Evolutionary conservation across 805 yeast genomes (phyloP).

Genomic region (Saccharomyces mikatae): DNA sequence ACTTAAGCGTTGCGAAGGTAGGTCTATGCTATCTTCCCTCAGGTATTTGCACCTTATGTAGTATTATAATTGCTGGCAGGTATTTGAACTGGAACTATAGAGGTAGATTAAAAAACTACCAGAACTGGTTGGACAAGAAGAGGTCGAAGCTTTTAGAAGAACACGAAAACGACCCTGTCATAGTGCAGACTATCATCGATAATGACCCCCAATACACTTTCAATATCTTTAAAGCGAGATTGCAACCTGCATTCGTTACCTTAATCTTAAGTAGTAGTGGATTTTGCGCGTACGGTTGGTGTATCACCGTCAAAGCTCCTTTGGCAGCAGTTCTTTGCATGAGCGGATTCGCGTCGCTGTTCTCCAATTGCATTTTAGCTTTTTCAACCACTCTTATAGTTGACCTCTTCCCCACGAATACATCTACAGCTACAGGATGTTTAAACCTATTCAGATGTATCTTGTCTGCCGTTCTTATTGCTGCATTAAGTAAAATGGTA

Average conservation of each 20-base stretch:
- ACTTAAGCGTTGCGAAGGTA: conserved; percentile 45
- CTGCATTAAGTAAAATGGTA: conserved; percentile 57
- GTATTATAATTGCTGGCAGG: conserved; percentile 53
- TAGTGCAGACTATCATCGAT: conserved; percentile 15
- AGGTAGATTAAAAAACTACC: conserved; percentile 14
- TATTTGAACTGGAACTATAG: conserved; percentile 41
- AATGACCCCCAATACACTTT: conserved; percentile 34
- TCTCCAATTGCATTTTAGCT: conserved; percentile 51
- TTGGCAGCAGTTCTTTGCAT: conserved; percentile 51
- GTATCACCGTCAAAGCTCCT: conserved; percentile 41
- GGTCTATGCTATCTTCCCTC: conserved; percentile 71
- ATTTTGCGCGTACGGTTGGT: conserved; percentile 64
- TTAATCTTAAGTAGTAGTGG: conserved; percentile 33
- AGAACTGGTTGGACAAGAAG: conserved; percentile 16
- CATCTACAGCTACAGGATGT: conserved; percentile 69
- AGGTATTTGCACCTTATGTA: conserved; percentile 57
- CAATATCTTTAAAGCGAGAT: conserved; percentile 48
- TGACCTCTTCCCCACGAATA: conserved; percentile 62
- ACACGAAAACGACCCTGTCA: conserved; percentile 12
- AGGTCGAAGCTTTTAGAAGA: conserved; percentile 12
- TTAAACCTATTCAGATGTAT: conserved; percentile 67
- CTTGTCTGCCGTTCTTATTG: conserved; percentile 63
- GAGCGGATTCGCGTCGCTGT: conserved; percentile 48
- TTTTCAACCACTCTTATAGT: conserved; percentile 59
- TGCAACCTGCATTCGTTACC: conserved; percentile 40